Evolutionary conservation across 345 rosid genomes (phyloP).

Genomic region (Pistacia integerrima): DNA sequence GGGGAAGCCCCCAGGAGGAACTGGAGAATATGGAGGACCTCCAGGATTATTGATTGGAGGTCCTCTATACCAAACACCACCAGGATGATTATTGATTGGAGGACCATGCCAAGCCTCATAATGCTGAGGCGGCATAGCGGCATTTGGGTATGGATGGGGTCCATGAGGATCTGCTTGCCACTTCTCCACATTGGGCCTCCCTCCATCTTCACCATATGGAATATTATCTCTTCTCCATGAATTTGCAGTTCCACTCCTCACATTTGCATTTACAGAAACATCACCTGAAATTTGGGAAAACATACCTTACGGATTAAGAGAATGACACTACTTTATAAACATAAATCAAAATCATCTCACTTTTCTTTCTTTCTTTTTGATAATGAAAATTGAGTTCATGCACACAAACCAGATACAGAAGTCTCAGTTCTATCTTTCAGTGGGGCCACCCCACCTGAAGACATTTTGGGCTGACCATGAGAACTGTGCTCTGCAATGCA

Average conservation of each 20-base stretch:
- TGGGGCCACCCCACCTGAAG: conserved; percentile 46
- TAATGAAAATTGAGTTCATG: conserved; percentile 3
- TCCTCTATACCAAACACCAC: conserved; percentile 90
- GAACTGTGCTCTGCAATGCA: conserved; percentile 55
- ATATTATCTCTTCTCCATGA: conserved; percentile 76
- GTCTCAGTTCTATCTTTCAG: conserved; percentile 45
- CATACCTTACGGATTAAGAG: neutral
- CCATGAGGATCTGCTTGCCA: conserved; percentile 71
- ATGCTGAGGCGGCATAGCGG: conserved; percentile 63
- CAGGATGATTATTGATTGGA: conserved; percentile 79
- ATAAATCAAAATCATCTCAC: neutral
- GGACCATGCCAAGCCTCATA: conserved; percentile 82
- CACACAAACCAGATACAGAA: conserved; percentile 50
- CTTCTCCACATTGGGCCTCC: conserved; percentile 53
- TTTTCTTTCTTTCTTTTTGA: neutral
- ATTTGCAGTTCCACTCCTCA: conserved; percentile 39
- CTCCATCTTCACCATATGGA: conserved; percentile 59
- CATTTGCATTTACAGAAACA: conserved; percentile 40
- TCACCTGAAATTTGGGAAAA: conserved; percentile 41
- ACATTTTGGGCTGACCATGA: conserved; percentile 54
- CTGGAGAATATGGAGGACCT: conserved; percentile 74
- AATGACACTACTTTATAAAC: neutral
- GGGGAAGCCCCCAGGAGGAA: conserved; percentile 80
- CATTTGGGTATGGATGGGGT: conserved; percentile 60
- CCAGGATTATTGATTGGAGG: conserved; percentile 42